Evolutionary conservation across 1,284 basidiomycete genomes (phyloP).

Genomic region (Naganishia cerealis): DNA sequence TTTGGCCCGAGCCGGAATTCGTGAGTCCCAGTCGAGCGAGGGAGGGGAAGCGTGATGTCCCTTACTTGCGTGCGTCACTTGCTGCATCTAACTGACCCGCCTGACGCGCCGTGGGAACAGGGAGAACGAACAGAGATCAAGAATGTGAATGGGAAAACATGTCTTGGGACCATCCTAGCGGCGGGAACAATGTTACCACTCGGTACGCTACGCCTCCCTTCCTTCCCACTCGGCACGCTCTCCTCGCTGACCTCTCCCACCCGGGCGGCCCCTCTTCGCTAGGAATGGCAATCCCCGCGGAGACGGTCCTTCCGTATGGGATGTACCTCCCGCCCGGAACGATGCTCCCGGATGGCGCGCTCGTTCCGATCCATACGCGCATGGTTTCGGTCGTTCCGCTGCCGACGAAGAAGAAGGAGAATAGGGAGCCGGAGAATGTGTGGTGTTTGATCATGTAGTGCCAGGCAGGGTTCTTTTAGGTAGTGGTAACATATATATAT

Average conservation of each 20-base stretch:
- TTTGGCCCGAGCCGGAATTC: conserved; percentile 34
- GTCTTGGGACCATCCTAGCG: conserved; percentile 27
- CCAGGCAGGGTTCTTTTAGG: neutral
- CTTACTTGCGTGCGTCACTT: too few relatives aligned
- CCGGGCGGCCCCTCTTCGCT: neutral
- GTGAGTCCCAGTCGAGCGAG: conserved; percentile 6
- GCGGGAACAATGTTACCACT: conserved; percentile 36
- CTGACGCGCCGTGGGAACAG: neutral
- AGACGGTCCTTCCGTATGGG: conserved; percentile 23
- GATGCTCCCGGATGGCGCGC: conserved; percentile 34
- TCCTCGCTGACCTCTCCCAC: neutral
- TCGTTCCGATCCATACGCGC: conserved; percentile 34
- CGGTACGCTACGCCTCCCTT: neutral
- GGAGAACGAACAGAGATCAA: conserved; percentile 32
- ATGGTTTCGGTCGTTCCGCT: conserved; percentile 33
- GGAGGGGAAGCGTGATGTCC: too few relatives aligned
- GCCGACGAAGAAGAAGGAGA: conserved; percentile 20
- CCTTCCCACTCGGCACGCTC: neutral
- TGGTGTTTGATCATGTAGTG: conserved; percentile 34
- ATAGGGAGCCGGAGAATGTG: conserved; percentile 3
- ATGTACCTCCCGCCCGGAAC: conserved; percentile 31
- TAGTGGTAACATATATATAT: neutral
- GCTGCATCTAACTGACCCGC: too few relatives aligned
- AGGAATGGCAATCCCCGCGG: conserved; percentile 27
- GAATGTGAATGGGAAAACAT: conserved; percentile 35